Percentiles rank a stretch among this genome's conserved stretches.
These are phyloP conservation scores for Tolypocladium sp. DNA, from an alignment of 2,329 filamentous ascomycete genomes.

Conservation along the genomic window DNA sequence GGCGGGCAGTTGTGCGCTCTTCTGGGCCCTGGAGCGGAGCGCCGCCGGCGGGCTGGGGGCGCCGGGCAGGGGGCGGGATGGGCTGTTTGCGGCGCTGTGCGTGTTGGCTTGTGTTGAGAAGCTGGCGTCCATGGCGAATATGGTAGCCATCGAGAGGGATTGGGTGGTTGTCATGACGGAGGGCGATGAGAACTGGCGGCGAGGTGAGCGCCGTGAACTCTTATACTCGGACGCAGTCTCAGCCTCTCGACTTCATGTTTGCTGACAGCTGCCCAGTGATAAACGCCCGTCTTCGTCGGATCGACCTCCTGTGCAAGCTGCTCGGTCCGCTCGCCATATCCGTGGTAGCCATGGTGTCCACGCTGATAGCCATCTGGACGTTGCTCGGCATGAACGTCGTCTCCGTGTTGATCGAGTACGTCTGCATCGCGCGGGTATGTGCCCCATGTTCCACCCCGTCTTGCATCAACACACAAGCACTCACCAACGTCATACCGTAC, in stretches of 20 bases:
- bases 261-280: constrained; percentile 22
- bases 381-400: constrained; percentile 39
- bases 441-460: constrained; percentile 14
- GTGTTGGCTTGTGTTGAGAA: constrained; percentile 62
- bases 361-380: constrained; percentile 35
- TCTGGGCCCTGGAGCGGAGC: constrained; percentile 20
- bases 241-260: neutral
- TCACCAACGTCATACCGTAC: neutral
- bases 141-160: constrained; percentile 61
- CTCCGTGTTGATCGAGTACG: constrained; percentile 43
- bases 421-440: constrained; percentile 31
- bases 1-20: constrained; percentile 34
- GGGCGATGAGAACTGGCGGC: constrained; percentile 1
- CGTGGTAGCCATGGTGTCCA: constrained; percentile 39
- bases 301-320: constrained; percentile 52
- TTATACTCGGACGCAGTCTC: too few species aligned
- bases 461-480: constrained; percentile 8
- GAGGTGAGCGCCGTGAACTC: neutral
- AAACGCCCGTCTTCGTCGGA: constrained; percentile 53
- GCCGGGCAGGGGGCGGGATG: constrained; percentile 4
- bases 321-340: constrained; percentile 47
- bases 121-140: constrained; percentile 53
- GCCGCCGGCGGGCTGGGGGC: neutral
- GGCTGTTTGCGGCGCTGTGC: constrained; percentile 27
- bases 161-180: constrained; percentile 41